Percentiles rank a stretch among this genome's conserved stretches.
These are phyloP conservation scores for Globisporangium perplexum DNA, from an alignment of 352 stramenopile species.

Conservation along the genomic window DNA sequence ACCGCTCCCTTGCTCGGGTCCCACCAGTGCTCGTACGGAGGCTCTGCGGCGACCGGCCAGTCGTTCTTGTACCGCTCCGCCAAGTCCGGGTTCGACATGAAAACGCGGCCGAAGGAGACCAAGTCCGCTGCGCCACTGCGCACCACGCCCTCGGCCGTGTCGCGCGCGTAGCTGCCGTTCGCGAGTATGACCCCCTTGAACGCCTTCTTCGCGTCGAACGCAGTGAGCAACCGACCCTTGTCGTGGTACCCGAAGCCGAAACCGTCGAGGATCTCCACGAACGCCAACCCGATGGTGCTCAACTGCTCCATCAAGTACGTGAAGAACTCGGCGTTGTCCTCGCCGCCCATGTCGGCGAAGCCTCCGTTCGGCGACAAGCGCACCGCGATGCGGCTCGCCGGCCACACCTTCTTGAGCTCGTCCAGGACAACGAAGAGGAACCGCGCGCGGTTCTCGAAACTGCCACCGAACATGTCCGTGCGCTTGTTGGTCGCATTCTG, in stretches of 20 bases:
- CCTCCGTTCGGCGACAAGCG: constrained; percentile 37
- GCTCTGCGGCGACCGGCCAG: constrained; percentile 22
- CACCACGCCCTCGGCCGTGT: constrained; percentile 40
- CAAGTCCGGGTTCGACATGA: constrained; percentile 76
- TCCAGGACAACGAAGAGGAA: constrained; percentile 78
- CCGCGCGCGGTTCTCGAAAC: constrained; percentile 75
- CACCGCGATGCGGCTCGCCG: constrained; percentile 28
- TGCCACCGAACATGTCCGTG: constrained; percentile 84
- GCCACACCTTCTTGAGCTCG: constrained; percentile 23
- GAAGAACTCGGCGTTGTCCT: constrained; percentile 30
- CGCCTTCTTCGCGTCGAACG: constrained; percentile 21
- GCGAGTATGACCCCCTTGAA: constrained; percentile 62
- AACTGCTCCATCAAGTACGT: constrained; percentile 42
- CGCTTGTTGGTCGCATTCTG: constrained; percentile 77
- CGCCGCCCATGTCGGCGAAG: constrained; percentile 29
- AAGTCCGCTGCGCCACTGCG: constrained; percentile 42
- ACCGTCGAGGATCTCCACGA: constrained; percentile 59
- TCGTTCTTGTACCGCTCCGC: constrained; percentile 44
- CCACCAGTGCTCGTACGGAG: constrained; percentile 32
- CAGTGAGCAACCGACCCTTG: not conserved
- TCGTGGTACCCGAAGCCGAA: constrained; percentile 31
- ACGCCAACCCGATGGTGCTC: constrained; percentile 52
- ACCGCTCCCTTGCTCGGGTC: constrained; percentile 39
- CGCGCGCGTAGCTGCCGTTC: constrained; percentile 40
- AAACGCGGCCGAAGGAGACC: constrained; percentile 60